phyloP scores from a whole-genome alignment of 495 filamentous ascomycete species.

The Neurospora sublineolata region DNA sequence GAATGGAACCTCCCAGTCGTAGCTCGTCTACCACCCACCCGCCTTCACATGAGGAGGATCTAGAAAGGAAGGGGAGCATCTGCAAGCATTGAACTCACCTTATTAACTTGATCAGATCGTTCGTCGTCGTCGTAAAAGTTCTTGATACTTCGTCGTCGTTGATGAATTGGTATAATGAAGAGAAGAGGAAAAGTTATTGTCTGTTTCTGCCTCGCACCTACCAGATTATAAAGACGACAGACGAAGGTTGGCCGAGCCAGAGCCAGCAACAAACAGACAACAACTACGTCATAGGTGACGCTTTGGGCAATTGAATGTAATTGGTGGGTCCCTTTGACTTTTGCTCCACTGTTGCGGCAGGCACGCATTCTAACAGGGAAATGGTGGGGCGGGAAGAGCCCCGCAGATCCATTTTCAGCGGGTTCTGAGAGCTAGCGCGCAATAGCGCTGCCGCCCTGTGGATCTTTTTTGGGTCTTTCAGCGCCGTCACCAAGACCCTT shows the following conservation, averaged over 20 bases:
- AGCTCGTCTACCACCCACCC: neutral
- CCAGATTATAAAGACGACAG: neutral
- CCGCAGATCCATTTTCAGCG: neutral
- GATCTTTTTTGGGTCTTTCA: neutral
- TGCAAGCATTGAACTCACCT: neutral
- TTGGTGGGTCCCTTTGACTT: neutral
- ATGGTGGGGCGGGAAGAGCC: neutral
- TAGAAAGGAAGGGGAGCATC: neutral
- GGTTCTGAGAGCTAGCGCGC: neutral
- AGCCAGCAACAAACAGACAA: neutral
- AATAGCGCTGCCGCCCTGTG: neutral
- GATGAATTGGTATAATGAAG: neutral
- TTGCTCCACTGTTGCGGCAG: neutral
- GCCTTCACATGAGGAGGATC: neutral
- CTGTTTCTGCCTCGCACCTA: neutral
- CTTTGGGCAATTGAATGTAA: neutral
- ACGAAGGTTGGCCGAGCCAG: neutral
- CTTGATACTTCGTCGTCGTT: neutral
- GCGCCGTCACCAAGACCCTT: neutral
- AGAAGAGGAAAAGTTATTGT: neutral
- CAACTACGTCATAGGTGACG: conserved; percentile 20
- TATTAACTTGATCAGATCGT: neutral
- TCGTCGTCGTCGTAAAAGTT: neutral
- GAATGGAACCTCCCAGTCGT: neutral
- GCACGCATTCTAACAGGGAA: neutral